Base-by-base conservation (phyloP, 2,329 filamentous ascomycete species). In the Beauveria sp. region DNA sequence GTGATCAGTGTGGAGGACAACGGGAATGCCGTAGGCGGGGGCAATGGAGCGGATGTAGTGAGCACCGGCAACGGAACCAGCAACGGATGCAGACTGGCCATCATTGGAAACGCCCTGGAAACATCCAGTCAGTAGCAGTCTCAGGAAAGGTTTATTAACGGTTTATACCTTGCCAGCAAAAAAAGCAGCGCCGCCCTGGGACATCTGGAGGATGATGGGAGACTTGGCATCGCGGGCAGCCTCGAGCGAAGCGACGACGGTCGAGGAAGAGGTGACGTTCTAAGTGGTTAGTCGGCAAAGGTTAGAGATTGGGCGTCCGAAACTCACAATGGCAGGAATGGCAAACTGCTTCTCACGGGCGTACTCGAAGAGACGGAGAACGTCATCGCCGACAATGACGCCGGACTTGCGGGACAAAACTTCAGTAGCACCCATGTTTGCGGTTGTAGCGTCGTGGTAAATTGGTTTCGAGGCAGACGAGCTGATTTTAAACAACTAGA, bases 1-100 rank as follows among this genome's bases (percentile, higher is more conserved):
- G 84, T 97, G 94, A 77, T 99, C 94, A 74, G 93, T 96, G 86
- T 97, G 92, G 63, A 97, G 87, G 70, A 97, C 82, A 69, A 96
- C 91, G 71, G 93, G 93, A 67, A 97, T 80, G 69, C 88, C 91
- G 79, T 99, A 99, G 69, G 84, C 69, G 64, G 93, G 91, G 57
- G 94, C 91, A 70, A 97, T 80, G 68, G 89, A 81, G 73, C 92
- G 91, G 80, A 97, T 91, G 83, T 91, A 97, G 81, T 96, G 90
- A 69, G 94, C 94, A 69, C 84, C 92, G 65, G 94, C 92, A 67
- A 97, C 79, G 74, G 90, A 82, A 75, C 94, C 94, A 62, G 88
- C 87, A 73, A 99, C 89, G 67, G 92, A 96, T 64, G 92, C 93
- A 70, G 87, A 82, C 80, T 97, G 94, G 79, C 92, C 78, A 65